Conservation (phyloP, 2,329 filamentous ascomycete species). For the Ascochyta rabiei region DNA sequence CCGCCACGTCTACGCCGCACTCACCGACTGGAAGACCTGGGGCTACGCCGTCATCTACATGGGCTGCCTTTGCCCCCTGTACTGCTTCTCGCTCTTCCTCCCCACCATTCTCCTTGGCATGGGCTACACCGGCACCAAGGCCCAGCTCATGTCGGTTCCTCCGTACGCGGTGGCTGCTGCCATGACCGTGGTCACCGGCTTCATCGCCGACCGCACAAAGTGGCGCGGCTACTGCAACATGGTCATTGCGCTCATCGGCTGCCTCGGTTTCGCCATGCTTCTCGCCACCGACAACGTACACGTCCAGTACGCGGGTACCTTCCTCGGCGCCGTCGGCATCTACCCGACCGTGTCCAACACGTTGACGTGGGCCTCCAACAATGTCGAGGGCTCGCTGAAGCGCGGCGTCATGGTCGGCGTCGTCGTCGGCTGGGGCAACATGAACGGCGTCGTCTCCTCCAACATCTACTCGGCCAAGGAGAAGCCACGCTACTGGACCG, state of each 20-base stretch:
- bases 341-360: constrained; percentile 89
- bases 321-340: constrained; percentile 84
- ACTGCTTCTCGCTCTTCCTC: constrained; percentile 44
- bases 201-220: constrained; percentile 74
- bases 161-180: constrained; percentile 75
- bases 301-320: constrained; percentile 82
- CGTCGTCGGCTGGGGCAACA: constrained; percentile 88
- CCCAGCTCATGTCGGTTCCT: constrained; percentile 76
- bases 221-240: constrained; percentile 84
- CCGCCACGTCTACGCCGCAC: constrained; percentile 50
- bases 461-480: constrained; percentile 74
- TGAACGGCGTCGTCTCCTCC: constrained; percentile 83
- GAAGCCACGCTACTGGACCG: constrained; percentile 70
- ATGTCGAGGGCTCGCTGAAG: constrained; percentile 92
- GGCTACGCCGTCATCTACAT: constrained; percentile 66
- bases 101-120: constrained; percentile 57
- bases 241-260: constrained; percentile 69
- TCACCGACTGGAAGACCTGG: constrained; percentile 58
- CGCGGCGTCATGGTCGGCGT: constrained; percentile 85
- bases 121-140: constrained; percentile 64
- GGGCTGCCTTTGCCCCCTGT: constrained; percentile 59
- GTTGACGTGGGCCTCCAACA: constrained; percentile 87
- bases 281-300: constrained; percentile 67
- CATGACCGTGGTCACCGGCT: constrained; percentile 73
- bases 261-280: constrained; percentile 81